Percentiles rank a stretch among this genome's conserved stretches.
Conservation (phyloP, 805 yeast species). For the Candida lessepsii region DNA sequence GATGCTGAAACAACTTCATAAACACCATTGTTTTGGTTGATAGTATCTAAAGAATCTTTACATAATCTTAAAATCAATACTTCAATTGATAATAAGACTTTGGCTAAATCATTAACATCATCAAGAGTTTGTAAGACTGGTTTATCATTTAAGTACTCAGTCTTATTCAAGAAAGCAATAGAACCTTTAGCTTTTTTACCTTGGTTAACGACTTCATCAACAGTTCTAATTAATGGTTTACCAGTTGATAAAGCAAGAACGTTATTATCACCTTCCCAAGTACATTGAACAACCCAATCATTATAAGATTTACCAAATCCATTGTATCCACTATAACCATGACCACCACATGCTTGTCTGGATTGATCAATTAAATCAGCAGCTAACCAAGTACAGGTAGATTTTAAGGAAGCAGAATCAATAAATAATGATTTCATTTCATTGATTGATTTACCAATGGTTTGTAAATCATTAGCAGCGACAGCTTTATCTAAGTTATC, state of each 20-base stretch:
- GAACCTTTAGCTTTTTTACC: constrained; percentile 36
- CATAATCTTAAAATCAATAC: constrained; percentile 38
- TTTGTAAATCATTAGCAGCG: constrained; percentile 28
- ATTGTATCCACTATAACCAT: constrained; percentile 44
- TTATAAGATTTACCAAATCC: constrained; percentile 46
- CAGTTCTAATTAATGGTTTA: constrained; percentile 36
- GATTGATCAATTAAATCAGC: constrained; percentile 41
- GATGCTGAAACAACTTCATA: constrained; percentile 39
- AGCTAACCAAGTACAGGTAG: constrained; percentile 45
- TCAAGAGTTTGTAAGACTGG: constrained; percentile 30
- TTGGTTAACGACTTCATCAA: constrained; percentile 26
- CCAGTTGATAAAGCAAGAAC: constrained; percentile 44
- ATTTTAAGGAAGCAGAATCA: constrained; percentile 45
- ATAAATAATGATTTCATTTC: constrained; percentile 43
- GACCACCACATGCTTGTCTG: constrained; percentile 50
- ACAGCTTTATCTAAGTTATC: constrained; percentile 39
- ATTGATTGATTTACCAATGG: constrained; percentile 30
- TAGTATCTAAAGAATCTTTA: constrained; percentile 27
- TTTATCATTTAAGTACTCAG: constrained; percentile 22
- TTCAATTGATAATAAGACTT: constrained; percentile 39
- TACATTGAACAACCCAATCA: constrained; percentile 49
- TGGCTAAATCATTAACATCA: constrained; percentile 28
- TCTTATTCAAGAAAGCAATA: constrained; percentile 32
- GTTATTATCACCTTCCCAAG: constrained; percentile 51
- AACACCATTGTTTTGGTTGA: constrained; percentile 24